Evolutionary conservation across 345 rosid species (phyloP).

Genomic region (Camelina laxa): DNA sequence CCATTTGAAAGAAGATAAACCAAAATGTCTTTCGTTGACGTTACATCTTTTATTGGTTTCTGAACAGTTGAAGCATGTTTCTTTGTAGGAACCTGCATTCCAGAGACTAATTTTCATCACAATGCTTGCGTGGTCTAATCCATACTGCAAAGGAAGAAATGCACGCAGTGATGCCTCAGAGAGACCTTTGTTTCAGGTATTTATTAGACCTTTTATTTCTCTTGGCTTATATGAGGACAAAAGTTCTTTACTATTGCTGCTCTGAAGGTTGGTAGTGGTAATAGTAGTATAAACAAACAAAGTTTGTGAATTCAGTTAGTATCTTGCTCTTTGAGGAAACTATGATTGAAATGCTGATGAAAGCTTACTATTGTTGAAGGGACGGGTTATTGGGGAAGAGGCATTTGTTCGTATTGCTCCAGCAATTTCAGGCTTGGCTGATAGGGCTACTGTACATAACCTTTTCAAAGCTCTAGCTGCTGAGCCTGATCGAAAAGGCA

Average conservation of each 20-base stretch:
- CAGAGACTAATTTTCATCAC: slow-evolving; percentile 88
- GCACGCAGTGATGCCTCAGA: slow-evolving; percentile 36
- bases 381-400: slow-evolving; percentile 71
- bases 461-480: slow-evolving; percentile 79
- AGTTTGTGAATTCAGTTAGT: neutral
- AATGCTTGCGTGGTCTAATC: slow-evolving; percentile 95
- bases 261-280: slow-evolving; percentile 25
- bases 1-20: neutral
- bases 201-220: neutral
- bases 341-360: slow-evolving; percentile 26
- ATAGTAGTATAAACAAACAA: neutral
- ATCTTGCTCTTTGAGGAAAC: slow-evolving; percentile 3
- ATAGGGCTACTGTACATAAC: slow-evolving; percentile 79
- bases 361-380: slow-evolving; percentile 54
- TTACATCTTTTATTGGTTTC: neutral
- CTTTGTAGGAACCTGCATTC: slow-evolving; percentile 80
- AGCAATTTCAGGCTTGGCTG: slow-evolving; percentile 89
- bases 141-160: slow-evolving; percentile 57
- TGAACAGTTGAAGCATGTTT: slow-evolving; percentile 4
- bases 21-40: neutral
- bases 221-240: slow-evolving; percentile 16
- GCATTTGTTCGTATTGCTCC: slow-evolving; percentile 93
- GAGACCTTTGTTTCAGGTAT: slow-evolving; percentile 74
- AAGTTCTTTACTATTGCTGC: slow-evolving; percentile 3
- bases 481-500: slow-evolving; percentile 59